A percentile compares a stretch with the other conserved stretches of the same genome.
Evolutionary conservation across 192 early-diverging fungal species (phyloP).

Genomic region (Backusella liffmaniae): DNA sequence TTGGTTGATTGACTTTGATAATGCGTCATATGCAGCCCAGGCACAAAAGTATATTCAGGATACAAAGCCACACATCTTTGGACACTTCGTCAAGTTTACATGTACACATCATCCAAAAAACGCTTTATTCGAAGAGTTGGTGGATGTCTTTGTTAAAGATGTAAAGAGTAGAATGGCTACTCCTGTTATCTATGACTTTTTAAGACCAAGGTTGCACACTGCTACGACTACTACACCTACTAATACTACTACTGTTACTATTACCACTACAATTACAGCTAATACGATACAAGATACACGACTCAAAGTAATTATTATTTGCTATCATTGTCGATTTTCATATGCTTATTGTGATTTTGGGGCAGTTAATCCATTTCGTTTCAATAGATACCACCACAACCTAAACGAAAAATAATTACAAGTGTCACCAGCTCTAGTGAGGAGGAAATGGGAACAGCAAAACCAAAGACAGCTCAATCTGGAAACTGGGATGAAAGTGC

Average conservation of each 20-base stretch:
- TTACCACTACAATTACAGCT: no score
- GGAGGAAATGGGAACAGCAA: neutral
- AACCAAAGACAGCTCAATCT: neutral
- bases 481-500: neutral
- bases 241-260: no score
- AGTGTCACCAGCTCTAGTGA: neutral
- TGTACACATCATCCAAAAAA: conserved; percentile 21
- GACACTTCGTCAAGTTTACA: conserved; percentile 38
- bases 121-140: conserved; percentile 47
- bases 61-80: conserved; percentile 38
- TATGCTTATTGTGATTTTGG: neutral
- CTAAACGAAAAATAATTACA: conserved; percentile 10
- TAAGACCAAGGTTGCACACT: conserved; percentile 7
- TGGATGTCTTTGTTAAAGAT: conserved; percentile 55
- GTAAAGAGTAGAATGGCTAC: conserved; percentile 47
- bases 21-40: conserved; percentile 33
- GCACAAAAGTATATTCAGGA: conserved; percentile 35
- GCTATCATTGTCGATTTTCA: neutral
- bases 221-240: neutral
- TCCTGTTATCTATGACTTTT: conserved; percentile 52
- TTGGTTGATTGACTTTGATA: conserved; percentile 53
- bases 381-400: neutral
- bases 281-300: neutral
- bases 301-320: conserved; percentile 1
- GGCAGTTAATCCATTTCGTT: conserved; percentile 4